Conservation (phyloP, 1,139 yeast species). For the Candida labiduridarum region DNA sequence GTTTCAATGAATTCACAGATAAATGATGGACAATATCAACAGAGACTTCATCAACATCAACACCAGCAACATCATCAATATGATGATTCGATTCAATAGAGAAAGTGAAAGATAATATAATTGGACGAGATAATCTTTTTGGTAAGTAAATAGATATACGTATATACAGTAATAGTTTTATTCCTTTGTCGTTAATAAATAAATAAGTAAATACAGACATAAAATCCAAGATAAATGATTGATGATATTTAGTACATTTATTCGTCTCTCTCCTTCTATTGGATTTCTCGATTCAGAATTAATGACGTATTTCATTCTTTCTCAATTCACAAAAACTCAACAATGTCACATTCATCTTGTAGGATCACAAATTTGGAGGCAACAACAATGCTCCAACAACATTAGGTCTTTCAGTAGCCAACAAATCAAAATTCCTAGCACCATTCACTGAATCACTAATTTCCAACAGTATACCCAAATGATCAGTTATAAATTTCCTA, state of each 20-base stretch:
- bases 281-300: no score
- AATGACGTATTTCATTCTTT: no score
- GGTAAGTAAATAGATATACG: neutral
- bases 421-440: slow-evolving; percentile 69
- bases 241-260: no score
- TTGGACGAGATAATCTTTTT: neutral
- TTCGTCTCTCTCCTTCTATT: no score
- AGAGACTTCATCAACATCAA: neutral
- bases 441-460: slow-evolving; percentile 68
- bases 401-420: slow-evolving; percentile 79
- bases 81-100: slow-evolving; percentile 9
- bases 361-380: slow-evolving; percentile 61
- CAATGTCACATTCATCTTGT: no score
- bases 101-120: no score
- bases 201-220: neutral
- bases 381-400: slow-evolving; percentile 69
- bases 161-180: neutral
- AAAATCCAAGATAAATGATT: neutral
- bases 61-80: slow-evolving; percentile 1
- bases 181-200: neutral
- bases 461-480: slow-evolving; percentile 69
- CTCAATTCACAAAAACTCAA: no score
- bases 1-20: neutral
- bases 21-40: neutral
- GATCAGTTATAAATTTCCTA: slow-evolving; percentile 45